phyloP scores from a whole-genome alignment of 1,139 yeast genomes.

The Geotrichum restrictum region DNA sequence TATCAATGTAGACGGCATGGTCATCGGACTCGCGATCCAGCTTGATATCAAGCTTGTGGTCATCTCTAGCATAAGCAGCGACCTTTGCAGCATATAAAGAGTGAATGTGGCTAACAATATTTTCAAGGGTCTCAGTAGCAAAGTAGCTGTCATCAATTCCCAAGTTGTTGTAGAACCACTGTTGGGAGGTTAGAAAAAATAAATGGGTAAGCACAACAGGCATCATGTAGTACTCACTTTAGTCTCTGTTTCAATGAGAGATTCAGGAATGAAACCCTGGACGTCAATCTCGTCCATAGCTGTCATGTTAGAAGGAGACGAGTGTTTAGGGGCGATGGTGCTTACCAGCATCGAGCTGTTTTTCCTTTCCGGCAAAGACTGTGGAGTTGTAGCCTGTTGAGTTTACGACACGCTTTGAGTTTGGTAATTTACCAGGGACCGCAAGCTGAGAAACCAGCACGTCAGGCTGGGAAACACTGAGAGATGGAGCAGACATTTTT shows the following conservation, averaged over 20 bases:
- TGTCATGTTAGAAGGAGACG: not conserved
- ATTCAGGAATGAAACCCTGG: constrained; percentile 86
- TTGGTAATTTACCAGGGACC: constrained; percentile 14
- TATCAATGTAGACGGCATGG: constrained; percentile 89
- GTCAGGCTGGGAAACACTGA: not conserved
- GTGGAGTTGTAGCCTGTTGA: constrained; percentile 61
- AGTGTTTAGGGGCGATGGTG: not conserved
- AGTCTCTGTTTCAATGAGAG: constrained; percentile 78
- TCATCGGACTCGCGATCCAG: constrained; percentile 73
- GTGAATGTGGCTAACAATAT: constrained; percentile 75
- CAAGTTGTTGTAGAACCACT: constrained; percentile 80
- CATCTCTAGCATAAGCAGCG: constrained; percentile 73
- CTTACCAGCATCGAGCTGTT: constrained; percentile 58
- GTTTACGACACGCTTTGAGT: constrained; percentile 17
- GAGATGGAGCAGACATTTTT: constrained; percentile 3
- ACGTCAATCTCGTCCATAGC: constrained; percentile 79
- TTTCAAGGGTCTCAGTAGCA: constrained; percentile 76
- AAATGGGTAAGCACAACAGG: not conserved
- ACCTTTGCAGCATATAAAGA: constrained; percentile 90
- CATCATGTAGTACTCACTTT: constrained; percentile 34
- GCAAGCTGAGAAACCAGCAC: constrained; percentile 1
- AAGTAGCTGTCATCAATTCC: constrained; percentile 91
- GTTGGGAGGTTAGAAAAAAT: constrained; percentile 8
- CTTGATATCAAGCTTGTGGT: constrained; percentile 58
- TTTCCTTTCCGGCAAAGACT: constrained; percentile 75